Evolutionary conservation across 306 rosid species (phyloP).

Genomic region (Corylus avellana): DNA sequence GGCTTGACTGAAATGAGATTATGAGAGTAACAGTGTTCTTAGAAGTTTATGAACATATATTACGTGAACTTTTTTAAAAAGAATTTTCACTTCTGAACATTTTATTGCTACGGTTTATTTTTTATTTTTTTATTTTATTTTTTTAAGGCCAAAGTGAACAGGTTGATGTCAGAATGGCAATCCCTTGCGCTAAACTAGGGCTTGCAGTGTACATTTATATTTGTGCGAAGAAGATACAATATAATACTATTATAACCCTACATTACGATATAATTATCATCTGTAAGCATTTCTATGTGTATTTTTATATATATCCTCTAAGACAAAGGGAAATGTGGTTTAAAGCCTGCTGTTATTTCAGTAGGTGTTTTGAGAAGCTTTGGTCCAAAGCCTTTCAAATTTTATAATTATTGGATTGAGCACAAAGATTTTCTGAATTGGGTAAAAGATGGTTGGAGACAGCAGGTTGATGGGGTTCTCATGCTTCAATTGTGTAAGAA

Average conservation of each 20-base stretch:
- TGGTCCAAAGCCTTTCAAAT: too few species aligned
- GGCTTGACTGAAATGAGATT: neutral
- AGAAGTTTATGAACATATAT: neutral
- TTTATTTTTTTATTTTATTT: too few species aligned
- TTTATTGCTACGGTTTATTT: neutral
- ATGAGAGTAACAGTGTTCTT: neutral
- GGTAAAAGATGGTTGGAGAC: too few species aligned
- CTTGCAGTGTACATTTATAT: neutral
- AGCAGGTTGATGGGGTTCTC: too few species aligned
- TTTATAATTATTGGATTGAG: too few species aligned
- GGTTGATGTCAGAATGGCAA: neutral
- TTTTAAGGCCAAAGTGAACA: neutral
- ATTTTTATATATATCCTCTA: neutral
- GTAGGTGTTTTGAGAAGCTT: too few species aligned
- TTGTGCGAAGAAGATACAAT: too few species aligned
- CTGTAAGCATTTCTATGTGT: neutral
- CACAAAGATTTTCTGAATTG: too few species aligned
- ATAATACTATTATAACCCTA: too few species aligned
- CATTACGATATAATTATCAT: neutral
- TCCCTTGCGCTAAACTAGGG: neutral
- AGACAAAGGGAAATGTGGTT: neutral
- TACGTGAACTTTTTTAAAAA: neutral
- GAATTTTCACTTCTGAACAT: neutral
- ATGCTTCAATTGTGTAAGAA: too few species aligned
- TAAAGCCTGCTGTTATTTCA: neutral